Conservation (phyloP, 1,284 basidiomycete genomes). For the Ustilago lituana region DNA sequence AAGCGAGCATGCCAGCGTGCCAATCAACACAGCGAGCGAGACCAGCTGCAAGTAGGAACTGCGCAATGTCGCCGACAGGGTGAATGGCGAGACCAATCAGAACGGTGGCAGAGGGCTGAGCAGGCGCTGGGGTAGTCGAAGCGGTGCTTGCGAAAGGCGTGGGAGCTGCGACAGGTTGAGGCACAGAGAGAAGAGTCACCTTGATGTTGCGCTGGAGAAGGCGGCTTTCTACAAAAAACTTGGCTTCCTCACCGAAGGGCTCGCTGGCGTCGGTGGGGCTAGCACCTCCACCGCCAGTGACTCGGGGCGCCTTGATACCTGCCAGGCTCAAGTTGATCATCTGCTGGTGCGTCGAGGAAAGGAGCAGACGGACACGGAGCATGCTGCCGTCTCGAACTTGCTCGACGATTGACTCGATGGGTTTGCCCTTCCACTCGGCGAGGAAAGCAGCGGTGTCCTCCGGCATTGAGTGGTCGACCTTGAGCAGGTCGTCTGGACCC, state of each 20-base stretch:
- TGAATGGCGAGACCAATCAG: conserved; percentile 91
- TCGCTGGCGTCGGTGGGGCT: conserved; percentile 50
- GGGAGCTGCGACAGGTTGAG: conserved; percentile 72
- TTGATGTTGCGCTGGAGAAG: conserved; percentile 88
- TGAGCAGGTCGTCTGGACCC: conserved; percentile 76
- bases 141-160: conserved; percentile 76
- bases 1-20: conserved; percentile 92
- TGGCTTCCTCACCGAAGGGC: conserved; percentile 74
- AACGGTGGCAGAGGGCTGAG: conserved; percentile 73
- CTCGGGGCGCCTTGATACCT: conserved; percentile 59
- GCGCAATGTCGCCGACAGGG: conserved; percentile 92
- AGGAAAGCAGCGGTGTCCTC: conserved; percentile 86
- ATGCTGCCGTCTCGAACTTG: conserved; percentile 93
- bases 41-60: conserved; percentile 83
- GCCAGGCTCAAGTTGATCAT: conserved; percentile 73
- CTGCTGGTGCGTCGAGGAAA: conserved; percentile 88
- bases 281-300: conserved; percentile 57
- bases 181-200: conserved; percentile 86
- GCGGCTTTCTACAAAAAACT: conserved; percentile 91
- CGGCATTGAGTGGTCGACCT: conserved; percentile 80
- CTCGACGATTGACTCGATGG: conserved; percentile 88
- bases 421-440: conserved; percentile 86
- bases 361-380: conserved; percentile 84
- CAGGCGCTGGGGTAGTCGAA: conserved; percentile 70
- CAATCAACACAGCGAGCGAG: conserved; percentile 93